Conservation (phyloP, 768 basidiomycete species). For the Mrakia frigida region DNA sequence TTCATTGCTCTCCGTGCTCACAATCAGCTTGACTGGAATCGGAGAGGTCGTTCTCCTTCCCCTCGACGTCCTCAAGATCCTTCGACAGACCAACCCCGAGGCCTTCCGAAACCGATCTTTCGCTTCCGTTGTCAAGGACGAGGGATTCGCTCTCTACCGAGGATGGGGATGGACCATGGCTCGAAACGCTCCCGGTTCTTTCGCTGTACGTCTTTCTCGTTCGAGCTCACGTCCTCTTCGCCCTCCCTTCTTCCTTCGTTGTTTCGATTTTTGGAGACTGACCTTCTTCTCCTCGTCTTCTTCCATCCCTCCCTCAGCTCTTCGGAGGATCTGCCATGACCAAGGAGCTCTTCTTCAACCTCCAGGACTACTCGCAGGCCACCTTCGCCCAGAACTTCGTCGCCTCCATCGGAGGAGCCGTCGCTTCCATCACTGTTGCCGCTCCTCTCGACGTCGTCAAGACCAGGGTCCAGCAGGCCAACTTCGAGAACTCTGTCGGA, state of each 20-base stretch:
- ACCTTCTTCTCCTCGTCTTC: not conserved
- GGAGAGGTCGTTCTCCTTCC: constrained; percentile 99
- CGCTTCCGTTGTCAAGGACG: constrained; percentile 81
- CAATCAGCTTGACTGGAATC: constrained; percentile 60
- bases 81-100: constrained; percentile 92
- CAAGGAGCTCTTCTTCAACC: constrained; percentile 86
- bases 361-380: constrained; percentile 86
- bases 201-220: constrained; percentile 61
- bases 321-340: constrained; percentile 94
- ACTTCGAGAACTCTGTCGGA: constrained; percentile 68
- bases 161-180: constrained; percentile 99
- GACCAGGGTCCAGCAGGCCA: constrained; percentile 83
- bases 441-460: constrained; percentile 95
- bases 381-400: constrained; percentile 97
- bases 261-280: not conserved
- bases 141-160: constrained; percentile 80
- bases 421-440: constrained; percentile 90
- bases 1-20: not conserved
- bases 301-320: constrained; percentile 54
- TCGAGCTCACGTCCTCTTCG: not conserved
- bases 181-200: constrained; percentile 90
- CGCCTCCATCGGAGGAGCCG: constrained; percentile 86
- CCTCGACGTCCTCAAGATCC: constrained; percentile 94
- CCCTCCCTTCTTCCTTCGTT: not conserved
- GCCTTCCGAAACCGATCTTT: constrained; percentile 93